Base-by-base conservation (phyloP, 2,329 filamentous ascomycete species). In the Sporothrix mexicana region DNA sequence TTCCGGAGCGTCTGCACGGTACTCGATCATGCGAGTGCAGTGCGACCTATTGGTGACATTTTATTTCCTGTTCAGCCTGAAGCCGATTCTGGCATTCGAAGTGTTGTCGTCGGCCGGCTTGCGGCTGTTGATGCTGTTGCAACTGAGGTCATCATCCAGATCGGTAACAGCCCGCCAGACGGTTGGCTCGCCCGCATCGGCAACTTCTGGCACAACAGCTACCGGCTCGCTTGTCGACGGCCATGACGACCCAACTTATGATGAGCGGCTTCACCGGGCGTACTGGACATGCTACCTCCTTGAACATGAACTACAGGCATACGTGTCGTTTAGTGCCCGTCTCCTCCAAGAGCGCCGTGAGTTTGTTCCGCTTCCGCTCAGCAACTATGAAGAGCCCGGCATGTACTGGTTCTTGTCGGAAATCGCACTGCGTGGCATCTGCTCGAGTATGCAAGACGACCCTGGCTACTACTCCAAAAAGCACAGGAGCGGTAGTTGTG, bases 281-380 rank as follows among this genome's bases (percentile, higher is more conserved):
- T 76, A 76, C 69, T 77, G 76, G 76, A 72, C 76, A n/a, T 76
- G 76, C 59, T 77, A 77, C 43, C 67, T 77, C 13, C 72, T 76
- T n/a, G 76, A 77, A 69, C 75, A 76, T 69, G 73, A 76, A 43
- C 74, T 77, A 20, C 76, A 77, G 66, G 71, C 70, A 15, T 74
- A 76, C 53, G 73, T 77, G 2, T 74, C 76, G 0, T 76, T 73
- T 47, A 76, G 75, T 55, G 74, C 74, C 7, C 71, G 74, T 12
- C 49, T 75, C 10, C 67, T 77, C 9, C 74, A 77, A 61, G 73
- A 67, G 30, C 73, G 49, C 25, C 73, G 55, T 1, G 74, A 77
- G 41, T 70, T 67, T 25, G 72, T 76, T 12, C 70, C 72, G 12
- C 69, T 77, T 1, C 74, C 76, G 5, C 62, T 76, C 23, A 76